These are phyloP conservation scores for Curvularia sp. DNA, from an alignment of 2,329 filamentous ascomycete species.

Conservation along the genomic window DNA sequence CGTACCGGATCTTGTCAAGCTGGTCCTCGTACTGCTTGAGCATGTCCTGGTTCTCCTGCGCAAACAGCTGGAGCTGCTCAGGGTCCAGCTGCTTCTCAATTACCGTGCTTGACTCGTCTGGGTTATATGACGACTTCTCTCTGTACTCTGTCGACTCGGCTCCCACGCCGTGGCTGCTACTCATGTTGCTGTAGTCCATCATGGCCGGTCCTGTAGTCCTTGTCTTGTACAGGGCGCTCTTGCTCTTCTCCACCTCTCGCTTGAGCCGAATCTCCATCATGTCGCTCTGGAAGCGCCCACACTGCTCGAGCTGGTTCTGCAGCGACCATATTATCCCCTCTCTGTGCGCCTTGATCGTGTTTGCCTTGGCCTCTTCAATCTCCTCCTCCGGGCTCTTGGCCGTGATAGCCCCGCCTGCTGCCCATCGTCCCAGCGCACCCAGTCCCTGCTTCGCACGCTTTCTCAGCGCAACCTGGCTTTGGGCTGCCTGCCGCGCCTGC, in stretches of 20 bases:
- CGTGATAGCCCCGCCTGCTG: slow-evolving; percentile 58
- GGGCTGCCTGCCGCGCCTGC: slow-evolving; percentile 78
- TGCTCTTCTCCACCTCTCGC: slow-evolving; percentile 86
- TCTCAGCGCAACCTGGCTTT: slow-evolving; percentile 72
- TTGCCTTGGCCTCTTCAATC: slow-evolving; percentile 73
- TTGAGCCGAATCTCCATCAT: slow-evolving; percentile 93
- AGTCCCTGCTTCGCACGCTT: slow-evolving; percentile 69
- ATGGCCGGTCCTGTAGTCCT: slow-evolving; percentile 47
- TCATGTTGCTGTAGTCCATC: slow-evolving; percentile 26
- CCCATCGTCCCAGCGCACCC: slow-evolving; percentile 75
- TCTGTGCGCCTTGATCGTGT: slow-evolving; percentile 72
- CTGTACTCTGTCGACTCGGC: slow-evolving; percentile 35
- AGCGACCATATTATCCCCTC: slow-evolving; percentile 87
- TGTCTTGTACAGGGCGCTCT: slow-evolving; percentile 80
- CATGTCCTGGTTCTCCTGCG: slow-evolving; percentile 91
- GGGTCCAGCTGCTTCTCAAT: slow-evolving; percentile 71
- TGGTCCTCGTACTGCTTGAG: slow-evolving; percentile 91
- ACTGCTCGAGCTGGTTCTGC: slow-evolving; percentile 75
- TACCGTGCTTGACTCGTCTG: slow-evolving; percentile 38
- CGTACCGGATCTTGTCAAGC: slow-evolving; percentile 91
- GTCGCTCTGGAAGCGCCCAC: slow-evolving; percentile 77
- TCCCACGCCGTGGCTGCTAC: slow-evolving; percentile 18
- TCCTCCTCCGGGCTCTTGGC: slow-evolving; percentile 72
- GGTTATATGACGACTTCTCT: slow-evolving; percentile 30
- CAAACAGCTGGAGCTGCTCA: slow-evolving; percentile 92